Percentiles rank a stretch among this genome's conserved stretches.
These are phyloP conservation scores for Cucumis melo DNA, from an alignment of 306 rosid genomes.

Conservation along the genomic window DNA sequence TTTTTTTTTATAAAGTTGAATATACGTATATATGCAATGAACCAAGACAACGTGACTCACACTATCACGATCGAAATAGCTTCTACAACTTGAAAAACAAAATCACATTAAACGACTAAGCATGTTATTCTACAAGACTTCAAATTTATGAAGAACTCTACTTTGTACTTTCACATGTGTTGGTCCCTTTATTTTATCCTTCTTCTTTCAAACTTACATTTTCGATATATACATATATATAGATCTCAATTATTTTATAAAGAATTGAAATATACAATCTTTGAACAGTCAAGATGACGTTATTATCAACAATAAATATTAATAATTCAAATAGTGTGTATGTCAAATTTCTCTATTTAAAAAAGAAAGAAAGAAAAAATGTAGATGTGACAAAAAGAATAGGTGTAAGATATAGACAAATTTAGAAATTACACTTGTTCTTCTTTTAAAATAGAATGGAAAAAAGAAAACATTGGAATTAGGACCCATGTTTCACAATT, in stretches of 20 bases:
- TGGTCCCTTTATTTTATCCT: neutral
- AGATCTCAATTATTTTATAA: neutral
- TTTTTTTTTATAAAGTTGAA: no score
- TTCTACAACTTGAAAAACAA: no score
- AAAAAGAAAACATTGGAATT: conserved; percentile 8
- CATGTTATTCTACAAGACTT: neutral
- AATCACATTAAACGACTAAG: neutral
- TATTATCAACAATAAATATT: no score
- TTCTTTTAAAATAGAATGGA: neutral
- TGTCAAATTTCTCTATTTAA: no score
- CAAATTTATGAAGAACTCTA: neutral
- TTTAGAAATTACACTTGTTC: neutral
- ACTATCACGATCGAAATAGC: no score
- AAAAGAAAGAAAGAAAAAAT: neutral
- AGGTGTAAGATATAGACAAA: neutral
- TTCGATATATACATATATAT: no score
- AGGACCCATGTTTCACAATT: conserved; percentile 13
- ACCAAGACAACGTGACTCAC: no score
- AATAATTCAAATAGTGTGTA: no score
- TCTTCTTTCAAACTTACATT: neutral
- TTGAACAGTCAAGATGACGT: no score
- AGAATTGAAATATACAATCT: neutral
- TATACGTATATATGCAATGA: no score
- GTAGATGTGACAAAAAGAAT: neutral
- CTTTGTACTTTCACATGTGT: neutral